These are phyloP conservation scores for Aspergillus campestris DNA, from an alignment of 495 filamentous ascomycete genomes.

Conservation along the genomic window DNA sequence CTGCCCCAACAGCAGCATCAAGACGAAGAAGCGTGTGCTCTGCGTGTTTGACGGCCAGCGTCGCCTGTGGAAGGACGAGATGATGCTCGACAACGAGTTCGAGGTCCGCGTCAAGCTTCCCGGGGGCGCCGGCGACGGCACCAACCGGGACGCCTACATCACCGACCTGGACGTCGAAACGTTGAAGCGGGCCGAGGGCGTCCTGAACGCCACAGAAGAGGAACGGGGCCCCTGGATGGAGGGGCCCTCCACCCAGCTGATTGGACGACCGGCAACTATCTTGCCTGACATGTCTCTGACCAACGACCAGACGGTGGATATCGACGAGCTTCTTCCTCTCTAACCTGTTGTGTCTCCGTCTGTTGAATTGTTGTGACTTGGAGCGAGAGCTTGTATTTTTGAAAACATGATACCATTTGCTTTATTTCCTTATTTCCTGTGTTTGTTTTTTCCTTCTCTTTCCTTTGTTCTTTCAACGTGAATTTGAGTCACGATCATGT, in stretches of 20 bases:
- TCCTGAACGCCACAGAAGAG: slow-evolving; percentile 65
- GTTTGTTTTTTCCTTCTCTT: slow-evolving; percentile 8
- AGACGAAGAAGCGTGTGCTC: slow-evolving; percentile 92
- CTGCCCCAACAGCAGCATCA: slow-evolving; percentile 81
- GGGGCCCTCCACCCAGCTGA: slow-evolving; percentile 25
- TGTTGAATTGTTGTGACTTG: too few species aligned
- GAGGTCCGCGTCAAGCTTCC: slow-evolving; percentile 80
- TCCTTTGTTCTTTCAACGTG: slow-evolving; percentile 1
- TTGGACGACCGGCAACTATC: slow-evolving; percentile 31
- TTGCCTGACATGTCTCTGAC: slow-evolving; percentile 26
- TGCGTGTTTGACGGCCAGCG: slow-evolving; percentile 86
- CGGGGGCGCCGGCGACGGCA: slow-evolving; percentile 52
- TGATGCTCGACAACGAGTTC: slow-evolving; percentile 94
- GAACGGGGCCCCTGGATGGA: slow-evolving; percentile 78
- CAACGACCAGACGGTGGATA: slow-evolving; percentile 28
- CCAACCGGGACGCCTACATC: slow-evolving; percentile 56
- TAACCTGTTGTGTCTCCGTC: not conserved
- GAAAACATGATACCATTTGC: too few species aligned
- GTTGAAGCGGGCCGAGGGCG: slow-evolving; percentile 73
- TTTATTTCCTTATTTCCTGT: not conserved
- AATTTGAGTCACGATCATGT: not conserved
- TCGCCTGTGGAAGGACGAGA: slow-evolving; percentile 93
- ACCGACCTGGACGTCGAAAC: slow-evolving; percentile 93
- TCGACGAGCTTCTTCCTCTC: slow-evolving; percentile 32
- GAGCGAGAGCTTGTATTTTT: too few species aligned